Evolutionary conservation across 805 yeast species (phyloP).

Genomic region (Maudiozyma serrabonitensis): DNA sequence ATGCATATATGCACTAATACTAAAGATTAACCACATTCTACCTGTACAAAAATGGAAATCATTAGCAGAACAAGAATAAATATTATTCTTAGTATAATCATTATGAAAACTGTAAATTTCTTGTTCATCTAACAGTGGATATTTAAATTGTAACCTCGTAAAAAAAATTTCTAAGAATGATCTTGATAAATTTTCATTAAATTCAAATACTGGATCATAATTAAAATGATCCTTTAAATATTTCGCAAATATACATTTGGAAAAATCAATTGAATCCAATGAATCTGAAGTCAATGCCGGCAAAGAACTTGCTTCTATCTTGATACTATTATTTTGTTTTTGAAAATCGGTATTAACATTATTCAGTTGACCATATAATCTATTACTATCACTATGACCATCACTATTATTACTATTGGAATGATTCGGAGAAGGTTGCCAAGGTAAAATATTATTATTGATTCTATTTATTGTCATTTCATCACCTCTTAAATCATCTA

Average conservation of each 20-base stretch:
- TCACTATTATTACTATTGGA: not conserved
- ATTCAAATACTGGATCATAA: slow-evolving; percentile 42
- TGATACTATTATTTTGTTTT: slow-evolving; percentile 1
- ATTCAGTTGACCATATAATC: no score
- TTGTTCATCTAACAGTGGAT: slow-evolving; percentile 46
- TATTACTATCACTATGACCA: no score
- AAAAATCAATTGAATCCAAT: slow-evolving; percentile 33
- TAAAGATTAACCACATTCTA: slow-evolving; percentile 46
- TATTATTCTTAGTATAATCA: slow-evolving; percentile 36
- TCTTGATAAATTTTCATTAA: slow-evolving; percentile 40
- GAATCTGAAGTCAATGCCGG: slow-evolving; percentile 19
- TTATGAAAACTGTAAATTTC: slow-evolving; percentile 43
- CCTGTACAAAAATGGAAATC: slow-evolving; percentile 44
- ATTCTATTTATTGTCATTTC: not conserved
- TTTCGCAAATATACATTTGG: slow-evolving; percentile 35
- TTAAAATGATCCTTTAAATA: slow-evolving; percentile 38
- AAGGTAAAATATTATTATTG: not conserved
- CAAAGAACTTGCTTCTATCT: not conserved
- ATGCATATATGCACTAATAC: slow-evolving; percentile 42
- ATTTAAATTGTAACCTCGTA: slow-evolving; percentile 45
- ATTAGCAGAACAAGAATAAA: slow-evolving; percentile 27
- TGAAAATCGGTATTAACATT: not conserved
- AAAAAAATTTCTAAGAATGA: slow-evolving; percentile 45
- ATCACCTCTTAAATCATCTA: slow-evolving; percentile 5
- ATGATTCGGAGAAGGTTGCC: not conserved